Conservation (phyloP, 2,329 filamentous ascomycete genomes). For the Paraconiothyrium brasiliense region DNA sequence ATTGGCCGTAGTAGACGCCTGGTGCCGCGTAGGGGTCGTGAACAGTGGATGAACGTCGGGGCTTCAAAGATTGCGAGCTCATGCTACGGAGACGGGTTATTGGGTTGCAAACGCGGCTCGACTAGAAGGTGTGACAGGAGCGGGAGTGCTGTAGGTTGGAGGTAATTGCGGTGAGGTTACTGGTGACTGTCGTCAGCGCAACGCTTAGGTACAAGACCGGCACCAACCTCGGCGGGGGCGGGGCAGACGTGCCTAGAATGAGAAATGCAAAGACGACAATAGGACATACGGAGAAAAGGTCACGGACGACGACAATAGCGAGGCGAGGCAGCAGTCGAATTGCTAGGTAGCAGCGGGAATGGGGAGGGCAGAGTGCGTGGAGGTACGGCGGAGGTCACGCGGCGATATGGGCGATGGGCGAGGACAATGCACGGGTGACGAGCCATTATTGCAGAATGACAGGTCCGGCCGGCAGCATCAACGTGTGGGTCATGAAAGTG, state of each 20-base stretch:
- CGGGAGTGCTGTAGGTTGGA: conserved; percentile 10
- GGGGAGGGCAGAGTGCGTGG: neutral
- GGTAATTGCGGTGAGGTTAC: conserved; percentile 20
- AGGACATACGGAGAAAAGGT: neutral
- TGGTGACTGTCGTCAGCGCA: conserved; percentile 15
- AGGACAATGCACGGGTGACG: conserved; percentile 6
- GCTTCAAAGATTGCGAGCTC: conserved; percentile 51
- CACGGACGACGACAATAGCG: neutral
- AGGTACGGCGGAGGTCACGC: conserved; percentile 3
- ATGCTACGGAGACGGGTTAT: conserved; percentile 45
- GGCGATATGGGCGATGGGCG: conserved; percentile 10
- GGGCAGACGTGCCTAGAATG: conserved; percentile 16
- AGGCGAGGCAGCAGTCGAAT: neutral
- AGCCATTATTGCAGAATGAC: conserved; percentile 2
- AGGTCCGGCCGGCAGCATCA: conserved; percentile 13
- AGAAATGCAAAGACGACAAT: neutral
- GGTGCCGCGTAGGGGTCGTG: conserved; percentile 67
- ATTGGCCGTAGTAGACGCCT: conserved; percentile 68
- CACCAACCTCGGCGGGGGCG: conserved; percentile 14
- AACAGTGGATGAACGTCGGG: conserved; percentile 52
- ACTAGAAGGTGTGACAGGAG: conserved; percentile 17
- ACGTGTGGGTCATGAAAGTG: conserved; percentile 17
- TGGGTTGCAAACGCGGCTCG: conserved; percentile 23
- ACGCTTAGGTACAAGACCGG: conserved; percentile 8
- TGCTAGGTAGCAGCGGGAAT: neutral